Evolutionary conservation across 805 yeast species (phyloP).

Genomic region (Candida sithepensis): DNA sequence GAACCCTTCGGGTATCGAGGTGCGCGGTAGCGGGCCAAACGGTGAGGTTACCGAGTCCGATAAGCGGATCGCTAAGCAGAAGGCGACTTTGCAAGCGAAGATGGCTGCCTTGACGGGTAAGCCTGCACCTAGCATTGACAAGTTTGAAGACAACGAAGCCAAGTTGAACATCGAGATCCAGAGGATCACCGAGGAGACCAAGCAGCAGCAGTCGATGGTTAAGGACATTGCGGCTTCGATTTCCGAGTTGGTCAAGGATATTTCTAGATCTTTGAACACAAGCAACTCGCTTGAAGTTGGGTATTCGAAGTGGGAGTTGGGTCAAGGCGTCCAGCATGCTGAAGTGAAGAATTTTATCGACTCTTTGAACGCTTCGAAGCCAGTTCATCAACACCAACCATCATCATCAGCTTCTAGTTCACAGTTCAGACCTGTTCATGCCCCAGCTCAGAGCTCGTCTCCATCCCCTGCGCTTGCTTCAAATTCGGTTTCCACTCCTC

Average conservation of each 20-base stretch:
- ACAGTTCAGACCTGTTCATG: not conserved
- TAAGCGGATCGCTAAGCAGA: slow-evolving; percentile 72
- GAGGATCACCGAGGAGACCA: slow-evolving; percentile 49
- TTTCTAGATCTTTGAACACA: slow-evolving; percentile 30
- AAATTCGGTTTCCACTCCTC: not conserved
- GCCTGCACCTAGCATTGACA: slow-evolving; percentile 41
- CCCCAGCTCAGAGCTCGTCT: not conserved
- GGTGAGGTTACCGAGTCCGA: slow-evolving; percentile 86
- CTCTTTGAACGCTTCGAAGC: slow-evolving; percentile 38
- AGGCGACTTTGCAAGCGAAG: slow-evolving; percentile 74
- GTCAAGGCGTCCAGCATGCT: slow-evolving; percentile 66
- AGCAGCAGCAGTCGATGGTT: slow-evolving; percentile 55
- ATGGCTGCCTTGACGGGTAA: slow-evolving; percentile 94
- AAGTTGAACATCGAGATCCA: slow-evolving; percentile 50
- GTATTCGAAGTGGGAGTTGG: slow-evolving; percentile 74
- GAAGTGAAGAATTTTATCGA: slow-evolving; percentile 61
- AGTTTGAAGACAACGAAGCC: slow-evolving; percentile 51
- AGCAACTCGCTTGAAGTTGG: slow-evolving; percentile 40
- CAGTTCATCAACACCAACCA: not conserved
- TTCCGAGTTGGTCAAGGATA: slow-evolving; percentile 47
- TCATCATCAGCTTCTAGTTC: slow-evolving; percentile 2
- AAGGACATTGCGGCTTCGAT: slow-evolving; percentile 72
- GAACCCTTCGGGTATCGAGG: slow-evolving; percentile 63
- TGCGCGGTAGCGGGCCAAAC: slow-evolving; percentile 80
- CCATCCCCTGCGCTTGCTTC: not conserved